phyloP scores from a whole-genome alignment of 345 rosid genomes.

The Cardiospermum halicacabum region DNA sequence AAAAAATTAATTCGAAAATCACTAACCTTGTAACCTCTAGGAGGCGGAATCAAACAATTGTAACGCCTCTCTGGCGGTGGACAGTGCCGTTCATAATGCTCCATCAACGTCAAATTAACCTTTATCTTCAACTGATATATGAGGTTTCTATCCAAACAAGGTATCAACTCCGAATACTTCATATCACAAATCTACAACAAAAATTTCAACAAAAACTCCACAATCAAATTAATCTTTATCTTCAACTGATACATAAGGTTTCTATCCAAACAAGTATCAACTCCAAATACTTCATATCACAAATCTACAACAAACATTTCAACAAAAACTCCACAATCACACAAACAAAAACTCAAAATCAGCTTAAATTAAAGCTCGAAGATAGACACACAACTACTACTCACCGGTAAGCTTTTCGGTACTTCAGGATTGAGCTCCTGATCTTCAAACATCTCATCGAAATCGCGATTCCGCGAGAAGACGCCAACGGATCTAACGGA shows the following conservation, averaged over 20 bases:
- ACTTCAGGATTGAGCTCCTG: slow-evolving; percentile 29
- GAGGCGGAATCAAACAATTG: slow-evolving; percentile 92
- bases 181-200: slow-evolving; percentile 67
- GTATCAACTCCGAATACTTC: slow-evolving; percentile 78
- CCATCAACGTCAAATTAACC: slow-evolving; percentile 79
- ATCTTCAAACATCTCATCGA: slow-evolving; percentile 35
- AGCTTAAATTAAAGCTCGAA: background rate
- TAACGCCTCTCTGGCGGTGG: slow-evolving; percentile 81
- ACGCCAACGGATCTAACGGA: slow-evolving; percentile 36
- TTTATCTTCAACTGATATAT: slow-evolving; percentile 75
- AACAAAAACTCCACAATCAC: background rate
- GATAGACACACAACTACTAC: too few species aligned
- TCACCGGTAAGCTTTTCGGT: slow-evolving; percentile 68
- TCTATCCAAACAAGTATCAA: slow-evolving; percentile 84
- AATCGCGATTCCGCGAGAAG: slow-evolving; percentile 19
- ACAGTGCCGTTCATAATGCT: slow-evolving; percentile 92
- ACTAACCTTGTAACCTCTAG: slow-evolving; percentile 77
- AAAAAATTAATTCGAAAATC: too few species aligned
- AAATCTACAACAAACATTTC: slow-evolving; percentile 42
- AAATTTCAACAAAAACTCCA: too few species aligned
- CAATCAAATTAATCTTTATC: slow-evolving; percentile 52
- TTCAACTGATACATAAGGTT: slow-evolving; percentile 75
- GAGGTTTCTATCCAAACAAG: slow-evolving; percentile 84
- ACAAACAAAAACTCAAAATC: background rate
- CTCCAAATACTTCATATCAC: slow-evolving; percentile 73